phyloP scores from a whole-genome alignment of 2,329 filamentous ascomycete species.

The Lecanicillium sp. region DNA sequence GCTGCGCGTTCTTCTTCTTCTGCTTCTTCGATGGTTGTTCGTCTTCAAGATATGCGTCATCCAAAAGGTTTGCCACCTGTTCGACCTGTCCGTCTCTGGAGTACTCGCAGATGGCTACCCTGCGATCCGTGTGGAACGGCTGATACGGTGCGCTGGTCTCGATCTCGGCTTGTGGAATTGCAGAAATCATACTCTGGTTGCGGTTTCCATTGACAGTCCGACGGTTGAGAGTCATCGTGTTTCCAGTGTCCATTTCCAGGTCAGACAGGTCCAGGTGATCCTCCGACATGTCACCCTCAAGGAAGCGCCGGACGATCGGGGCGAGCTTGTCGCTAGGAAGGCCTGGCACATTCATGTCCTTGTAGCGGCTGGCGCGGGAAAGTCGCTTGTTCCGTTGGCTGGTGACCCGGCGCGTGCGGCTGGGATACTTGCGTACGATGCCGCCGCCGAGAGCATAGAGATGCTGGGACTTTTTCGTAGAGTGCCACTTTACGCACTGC shows the following conservation, averaged over 20 bases:
- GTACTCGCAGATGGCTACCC: slow-evolving; percentile 73
- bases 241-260: slow-evolving; percentile 47
- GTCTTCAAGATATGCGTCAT: slow-evolving; percentile 37
- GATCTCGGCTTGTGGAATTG: slow-evolving; percentile 74
- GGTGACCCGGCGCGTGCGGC: slow-evolving; percentile 49
- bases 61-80: slow-evolving; percentile 34
- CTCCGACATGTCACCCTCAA: slow-evolving; percentile 45
- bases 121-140: slow-evolving; percentile 86
- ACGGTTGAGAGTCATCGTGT: slow-evolving; percentile 46
- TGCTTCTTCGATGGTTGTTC: slow-evolving; percentile 29
- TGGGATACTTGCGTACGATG: slow-evolving; percentile 58
- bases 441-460: slow-evolving; percentile 63
- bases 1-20: slow-evolving; percentile 31
- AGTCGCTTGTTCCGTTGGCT: slow-evolving; percentile 47
- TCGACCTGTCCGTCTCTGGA: slow-evolving; percentile 29
- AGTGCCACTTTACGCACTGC: slow-evolving; percentile 60
- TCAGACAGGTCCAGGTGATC: slow-evolving; percentile 50
- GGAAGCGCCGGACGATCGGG: slow-evolving; percentile 47
- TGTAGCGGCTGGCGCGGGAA: slow-evolving; percentile 51
- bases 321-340: slow-evolving; percentile 56
- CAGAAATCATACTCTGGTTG: slow-evolving; percentile 51
- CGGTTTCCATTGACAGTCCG: slow-evolving; percentile 29
- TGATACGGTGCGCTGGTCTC: slow-evolving; percentile 95
- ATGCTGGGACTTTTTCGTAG: slow-evolving; percentile 53
- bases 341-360: slow-evolving; percentile 60